These are phyloP conservation scores for Sporothrix dimorphospora DNA, from an alignment of 2,329 filamentous ascomycete genomes.

Conservation along the genomic window DNA sequence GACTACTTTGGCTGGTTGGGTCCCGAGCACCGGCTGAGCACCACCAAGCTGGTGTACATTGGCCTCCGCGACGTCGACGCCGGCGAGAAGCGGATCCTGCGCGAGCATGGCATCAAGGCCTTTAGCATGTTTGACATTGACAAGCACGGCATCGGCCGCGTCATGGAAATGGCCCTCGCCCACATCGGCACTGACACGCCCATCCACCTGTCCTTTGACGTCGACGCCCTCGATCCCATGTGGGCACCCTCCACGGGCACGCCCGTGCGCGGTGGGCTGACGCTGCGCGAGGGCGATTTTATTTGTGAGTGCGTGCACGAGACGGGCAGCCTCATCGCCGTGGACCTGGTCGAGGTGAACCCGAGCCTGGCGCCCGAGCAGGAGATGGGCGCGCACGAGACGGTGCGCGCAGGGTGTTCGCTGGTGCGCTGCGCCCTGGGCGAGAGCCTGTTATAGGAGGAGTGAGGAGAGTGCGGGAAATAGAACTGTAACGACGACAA, in stretches of 20 bases:
- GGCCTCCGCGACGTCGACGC: constrained; percentile 88
- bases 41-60: constrained; percentile 94
- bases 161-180: constrained; percentile 97
- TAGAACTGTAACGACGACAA: constrained; percentile 16
- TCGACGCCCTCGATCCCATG: constrained; percentile 93
- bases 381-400: constrained; percentile 73
- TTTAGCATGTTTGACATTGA: constrained; percentile 99
- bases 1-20: constrained; percentile 90
- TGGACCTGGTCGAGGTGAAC: constrained; percentile 84
- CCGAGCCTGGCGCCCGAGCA: constrained; percentile 66
- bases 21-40: constrained; percentile 68
- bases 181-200: constrained; percentile 94
- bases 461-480: too few relatives aligned
- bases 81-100: constrained; percentile 90
- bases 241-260: constrained; percentile 97
- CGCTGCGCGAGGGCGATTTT: constrained; percentile 92
- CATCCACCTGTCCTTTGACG: constrained; percentile 96
- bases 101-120: constrained; percentile 87
- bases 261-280: constrained; percentile 89
- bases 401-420: constrained; percentile 86
- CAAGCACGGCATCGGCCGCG: constrained; percentile 85
- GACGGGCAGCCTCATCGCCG: constrained; percentile 75
- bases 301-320: constrained; percentile 88
- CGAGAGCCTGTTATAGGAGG: constrained; percentile 76
- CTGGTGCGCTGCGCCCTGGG: constrained; percentile 89